Percentiles rank a stretch among this genome's conserved stretches.
Evolutionary conservation across 495 filamentous ascomycete genomes (phyloP).

Genomic region (Penicillium nucicola): DNA sequence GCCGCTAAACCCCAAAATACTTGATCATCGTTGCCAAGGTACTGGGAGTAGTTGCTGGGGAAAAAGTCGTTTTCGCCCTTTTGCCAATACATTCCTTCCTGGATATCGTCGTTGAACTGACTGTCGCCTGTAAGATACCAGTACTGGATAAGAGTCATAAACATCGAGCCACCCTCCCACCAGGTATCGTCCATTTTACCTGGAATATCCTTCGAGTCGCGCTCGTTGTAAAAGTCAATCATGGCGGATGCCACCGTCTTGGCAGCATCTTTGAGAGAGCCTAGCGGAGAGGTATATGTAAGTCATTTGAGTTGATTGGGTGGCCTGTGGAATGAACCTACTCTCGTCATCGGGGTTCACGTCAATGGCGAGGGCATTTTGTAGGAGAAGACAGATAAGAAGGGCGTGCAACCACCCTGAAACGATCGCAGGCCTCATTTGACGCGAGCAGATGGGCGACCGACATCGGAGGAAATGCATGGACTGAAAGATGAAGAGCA

Average conservation of each 20-base stretch:
- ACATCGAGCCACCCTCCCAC: constrained; percentile 73
- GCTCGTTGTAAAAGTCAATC: constrained; percentile 60
- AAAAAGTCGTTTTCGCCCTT: constrained; percentile 63
- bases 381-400: constrained; percentile 16
- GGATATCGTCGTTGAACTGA: constrained; percentile 61
- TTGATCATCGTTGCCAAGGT: constrained; percentile 66
- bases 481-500: neutral
- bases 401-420: constrained; percentile 5
- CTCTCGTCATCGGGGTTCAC: constrained; percentile 26
- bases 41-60: constrained; percentile 42
- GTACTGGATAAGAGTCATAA: constrained; percentile 69
- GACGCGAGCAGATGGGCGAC: neutral
- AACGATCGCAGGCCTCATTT: constrained; percentile 5
- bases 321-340: constrained; percentile 2
- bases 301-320: neutral
- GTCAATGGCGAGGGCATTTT: constrained; percentile 18
- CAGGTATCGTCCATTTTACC: constrained; percentile 62
- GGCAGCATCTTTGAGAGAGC: constrained; percentile 57
- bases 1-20: constrained; percentile 73
- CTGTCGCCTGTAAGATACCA: constrained; percentile 69
- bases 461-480: constrained; percentile 3
- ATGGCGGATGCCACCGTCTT: constrained; percentile 57
- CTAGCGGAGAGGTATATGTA: constrained; percentile 23
- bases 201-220: constrained; percentile 53
- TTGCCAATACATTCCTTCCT: constrained; percentile 60